phyloP scores from a whole-genome alignment of 2,329 filamentous ascomycete genomes.

The Elsinoe fawcettii region DNA sequence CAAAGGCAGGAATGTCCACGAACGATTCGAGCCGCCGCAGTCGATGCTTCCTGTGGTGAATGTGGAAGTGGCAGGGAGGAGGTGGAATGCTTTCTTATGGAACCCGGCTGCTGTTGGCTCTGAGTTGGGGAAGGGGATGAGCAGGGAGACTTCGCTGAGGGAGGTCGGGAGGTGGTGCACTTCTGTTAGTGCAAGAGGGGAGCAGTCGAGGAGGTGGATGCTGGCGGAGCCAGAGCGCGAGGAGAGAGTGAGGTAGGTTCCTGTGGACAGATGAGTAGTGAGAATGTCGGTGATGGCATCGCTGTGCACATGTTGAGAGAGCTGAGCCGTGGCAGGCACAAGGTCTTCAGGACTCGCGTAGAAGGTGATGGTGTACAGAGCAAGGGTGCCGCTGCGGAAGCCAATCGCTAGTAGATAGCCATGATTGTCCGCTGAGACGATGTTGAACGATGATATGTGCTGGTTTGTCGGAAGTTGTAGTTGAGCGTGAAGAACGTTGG shows the following conservation, averaged over 20 bases:
- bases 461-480: conserved; percentile 35
- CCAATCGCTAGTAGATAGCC: conserved; percentile 38
- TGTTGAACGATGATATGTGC: conserved; percentile 28
- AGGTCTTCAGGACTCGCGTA: background rate
- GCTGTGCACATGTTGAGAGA: background rate
- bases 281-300: conserved; percentile 12
- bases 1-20: conserved; percentile 56
- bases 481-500: background rate
- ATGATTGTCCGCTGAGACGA: background rate
- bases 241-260: background rate
- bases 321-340: background rate
- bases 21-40: conserved; percentile 78
- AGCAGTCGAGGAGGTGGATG: background rate
- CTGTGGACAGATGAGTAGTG: background rate
- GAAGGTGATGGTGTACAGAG: conserved; percentile 27
- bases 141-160: background rate
- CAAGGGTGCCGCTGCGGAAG: conserved; percentile 48
- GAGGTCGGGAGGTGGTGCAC: background rate
- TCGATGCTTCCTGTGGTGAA: conserved; percentile 64
- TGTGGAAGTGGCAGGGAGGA: conserved; percentile 69
- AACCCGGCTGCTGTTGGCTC: conserved; percentile 65
- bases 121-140: conserved; percentile 8
- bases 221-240: conserved; percentile 4
- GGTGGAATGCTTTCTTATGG: conserved; percentile 66
- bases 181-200: background rate